These are phyloP conservation scores for Pisolithus marmoratus DNA, from an alignment of 768 basidiomycete genomes.

Conservation along the genomic window DNA sequence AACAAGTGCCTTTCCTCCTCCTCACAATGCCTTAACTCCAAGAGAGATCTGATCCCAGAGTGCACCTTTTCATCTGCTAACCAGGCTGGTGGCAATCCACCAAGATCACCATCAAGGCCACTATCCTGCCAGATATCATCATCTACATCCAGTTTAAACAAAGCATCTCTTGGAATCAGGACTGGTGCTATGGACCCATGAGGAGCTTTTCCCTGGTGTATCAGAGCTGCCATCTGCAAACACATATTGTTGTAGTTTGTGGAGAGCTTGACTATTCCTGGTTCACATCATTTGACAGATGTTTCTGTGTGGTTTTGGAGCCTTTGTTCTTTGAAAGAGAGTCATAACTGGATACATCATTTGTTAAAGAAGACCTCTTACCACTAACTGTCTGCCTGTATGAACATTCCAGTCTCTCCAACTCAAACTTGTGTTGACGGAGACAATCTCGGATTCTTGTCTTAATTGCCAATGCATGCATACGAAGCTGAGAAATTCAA, in stretches of 20 bases:
- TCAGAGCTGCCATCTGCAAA: constrained; percentile 14
- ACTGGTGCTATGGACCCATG: constrained; percentile 15
- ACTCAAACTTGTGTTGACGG: too few relatives aligned
- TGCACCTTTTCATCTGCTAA: constrained; percentile 12
- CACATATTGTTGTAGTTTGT: constrained; percentile 26
- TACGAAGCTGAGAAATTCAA: too few relatives aligned
- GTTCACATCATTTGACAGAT: constrained; percentile 21
- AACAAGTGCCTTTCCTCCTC: constrained; percentile 21
- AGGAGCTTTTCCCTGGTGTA: constrained; percentile 18
- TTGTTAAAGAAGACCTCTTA: too few relatives aligned
- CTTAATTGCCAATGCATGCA: too few relatives aligned
- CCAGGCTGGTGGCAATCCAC: constrained; percentile 10
- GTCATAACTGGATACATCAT: not conserved
- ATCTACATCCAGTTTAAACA: constrained; percentile 33
- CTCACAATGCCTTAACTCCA: constrained; percentile 18
- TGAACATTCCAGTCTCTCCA: too few relatives aligned
- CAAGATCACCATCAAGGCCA: constrained; percentile 20
- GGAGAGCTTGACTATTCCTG: constrained; percentile 20
- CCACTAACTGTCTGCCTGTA: too few relatives aligned
- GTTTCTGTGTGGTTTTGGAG: constrained; percentile 23
- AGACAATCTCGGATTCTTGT: too few relatives aligned
- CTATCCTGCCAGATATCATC: constrained; percentile 32
- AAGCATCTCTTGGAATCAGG: constrained; percentile 12
- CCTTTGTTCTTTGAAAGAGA: constrained; percentile 13
- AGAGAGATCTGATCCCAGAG: constrained; percentile 10